A percentile compares a stretch with the other conserved stretches of the same genome.
Evolutionary conservation across 345 rosid species (phyloP).

Genomic region (Murraya koenigii): DNA sequence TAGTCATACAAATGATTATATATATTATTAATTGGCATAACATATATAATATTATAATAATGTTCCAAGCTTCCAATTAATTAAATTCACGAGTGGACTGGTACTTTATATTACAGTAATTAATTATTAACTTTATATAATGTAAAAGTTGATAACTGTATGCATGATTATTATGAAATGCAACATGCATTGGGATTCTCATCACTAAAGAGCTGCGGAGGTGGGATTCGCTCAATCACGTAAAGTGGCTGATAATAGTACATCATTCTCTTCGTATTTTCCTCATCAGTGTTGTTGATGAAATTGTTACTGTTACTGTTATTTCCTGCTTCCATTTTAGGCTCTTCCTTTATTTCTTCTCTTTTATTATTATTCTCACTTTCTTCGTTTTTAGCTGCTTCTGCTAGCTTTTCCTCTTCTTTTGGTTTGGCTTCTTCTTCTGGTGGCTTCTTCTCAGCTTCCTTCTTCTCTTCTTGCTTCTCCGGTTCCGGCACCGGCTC

Average conservation of each 20-base stretch:
- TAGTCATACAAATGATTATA: neutral
- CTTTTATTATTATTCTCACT: slow-evolving; percentile 14
- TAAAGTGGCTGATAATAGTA: slow-evolving; percentile 61
- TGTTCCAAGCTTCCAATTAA: too few species aligned
- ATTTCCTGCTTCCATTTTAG: slow-evolving; percentile 20
- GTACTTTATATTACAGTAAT: neutral
- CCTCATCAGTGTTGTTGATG: slow-evolving; percentile 40
- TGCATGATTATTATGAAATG: slow-evolving; percentile 42
- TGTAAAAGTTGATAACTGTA: neutral
- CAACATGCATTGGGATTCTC: slow-evolving; percentile 97
- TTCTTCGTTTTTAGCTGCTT: slow-evolving; percentile 18
- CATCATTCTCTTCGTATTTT: slow-evolving; percentile 59
- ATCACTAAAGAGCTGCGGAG: slow-evolving; percentile 93
- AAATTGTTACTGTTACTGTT: neutral
- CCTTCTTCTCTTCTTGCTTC: slow-evolving; percentile 41
- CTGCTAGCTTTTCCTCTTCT: slow-evolving; percentile 33
- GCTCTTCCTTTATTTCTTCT: slow-evolving; percentile 15
- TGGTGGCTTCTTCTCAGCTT: slow-evolving; percentile 28
- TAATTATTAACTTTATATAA: neutral
- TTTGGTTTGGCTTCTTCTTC: slow-evolving; percentile 42
- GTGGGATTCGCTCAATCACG: slow-evolving; percentile 67
- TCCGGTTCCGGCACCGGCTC: slow-evolving; percentile 44
- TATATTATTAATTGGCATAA: neutral
- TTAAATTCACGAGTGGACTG: too few species aligned
- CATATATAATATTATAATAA: too few species aligned